A percentile compares a stretch with the other conserved stretches of the same genome.
Evolutionary conservation across 2,329 filamentous ascomycete species (phyloP).

Genomic region (Fusarium keratoplasticum): DNA sequence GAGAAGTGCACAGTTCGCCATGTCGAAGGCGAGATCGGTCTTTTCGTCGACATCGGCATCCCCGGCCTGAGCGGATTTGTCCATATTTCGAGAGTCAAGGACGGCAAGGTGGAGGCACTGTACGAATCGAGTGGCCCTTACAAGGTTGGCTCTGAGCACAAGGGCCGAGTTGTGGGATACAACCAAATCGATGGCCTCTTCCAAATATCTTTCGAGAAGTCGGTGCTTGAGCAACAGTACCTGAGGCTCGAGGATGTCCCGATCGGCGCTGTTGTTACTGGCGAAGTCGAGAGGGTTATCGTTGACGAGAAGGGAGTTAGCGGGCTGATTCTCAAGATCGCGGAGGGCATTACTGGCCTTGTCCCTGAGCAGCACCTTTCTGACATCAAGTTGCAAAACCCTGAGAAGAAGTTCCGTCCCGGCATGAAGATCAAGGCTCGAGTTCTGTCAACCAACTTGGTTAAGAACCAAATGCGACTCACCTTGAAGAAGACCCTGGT

Average conservation of each 20-base stretch:
- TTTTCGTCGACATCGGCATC: constrained; percentile 78
- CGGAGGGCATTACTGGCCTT: constrained; percentile 89
- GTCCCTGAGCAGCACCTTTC: constrained; percentile 90
- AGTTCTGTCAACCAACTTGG: constrained; percentile 82
- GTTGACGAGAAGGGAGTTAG: constrained; percentile 81
- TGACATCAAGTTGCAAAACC: constrained; percentile 88
- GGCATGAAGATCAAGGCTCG: constrained; percentile 86
- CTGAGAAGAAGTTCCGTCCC: constrained; percentile 95
- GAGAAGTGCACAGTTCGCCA: constrained; percentile 83
- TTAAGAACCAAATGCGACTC: constrained; percentile 82
- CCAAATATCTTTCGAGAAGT: constrained; percentile 85
- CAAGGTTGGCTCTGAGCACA: constrained; percentile 81
- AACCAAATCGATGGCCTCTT: constrained; percentile 89
- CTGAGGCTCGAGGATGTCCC: constrained; percentile 91
- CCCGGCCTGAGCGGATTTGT: constrained; percentile 84
- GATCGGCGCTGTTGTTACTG: constrained; percentile 82
- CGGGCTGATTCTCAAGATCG: constrained; percentile 84
- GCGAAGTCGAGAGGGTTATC: constrained; percentile 86
- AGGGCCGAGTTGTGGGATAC: constrained; percentile 86
- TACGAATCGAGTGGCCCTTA: constrained; percentile 82
- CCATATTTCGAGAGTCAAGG: constrained; percentile 92
- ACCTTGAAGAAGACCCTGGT: constrained; percentile 96
- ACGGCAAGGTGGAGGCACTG: constrained; percentile 87
- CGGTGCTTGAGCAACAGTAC: constrained; percentile 86
- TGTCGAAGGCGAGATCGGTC: constrained; percentile 82